Percentiles rank a stretch among this genome's conserved stretches.
Evolutionary conservation across 345 rosid genomes (phyloP).

Genomic region (Melastoma malabathricum): DNA sequence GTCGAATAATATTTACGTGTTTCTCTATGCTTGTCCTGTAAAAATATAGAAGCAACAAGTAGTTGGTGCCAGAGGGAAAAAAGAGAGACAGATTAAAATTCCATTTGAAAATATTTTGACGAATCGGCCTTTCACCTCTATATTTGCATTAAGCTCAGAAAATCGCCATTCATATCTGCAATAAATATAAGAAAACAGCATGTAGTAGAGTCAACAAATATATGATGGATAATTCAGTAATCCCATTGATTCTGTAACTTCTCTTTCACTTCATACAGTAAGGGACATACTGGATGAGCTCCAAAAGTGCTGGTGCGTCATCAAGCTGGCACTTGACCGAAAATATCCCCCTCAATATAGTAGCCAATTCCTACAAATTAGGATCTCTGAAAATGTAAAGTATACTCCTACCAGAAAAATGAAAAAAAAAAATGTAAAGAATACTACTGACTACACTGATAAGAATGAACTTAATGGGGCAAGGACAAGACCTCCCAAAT

Average conservation of each 20-base stretch:
- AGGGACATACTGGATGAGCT: slow-evolving; percentile 62
- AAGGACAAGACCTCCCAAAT: too few species aligned
- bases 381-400: too few species aligned
- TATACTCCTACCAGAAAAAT: too few species aligned
- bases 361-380: slow-evolving; percentile 50
- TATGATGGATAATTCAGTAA: neutral
- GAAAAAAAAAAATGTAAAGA: too few species aligned
- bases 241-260: too few species aligned
- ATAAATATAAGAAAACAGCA: neutral
- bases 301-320: slow-evolving; percentile 61
- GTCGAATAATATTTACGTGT: slow-evolving; percentile 73
- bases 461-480: too few species aligned
- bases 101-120: neutral
- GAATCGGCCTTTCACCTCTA: slow-evolving; percentile 36
- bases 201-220: neutral
- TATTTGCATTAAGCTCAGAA: slow-evolving; percentile 60
- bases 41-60: slow-evolving; percentile 9
- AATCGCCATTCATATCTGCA: slow-evolving; percentile 66
- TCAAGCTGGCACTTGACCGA: slow-evolving; percentile 50
- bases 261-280: neutral
- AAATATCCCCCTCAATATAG: slow-evolving; percentile 33
- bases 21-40: slow-evolving; percentile 64
- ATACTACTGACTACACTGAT: neutral
- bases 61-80: neutral
- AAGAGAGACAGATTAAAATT: neutral